These are phyloP conservation scores for Vitis riparia DNA, from an alignment of 164 flowering plant species.

Conservation along the genomic window DNA sequence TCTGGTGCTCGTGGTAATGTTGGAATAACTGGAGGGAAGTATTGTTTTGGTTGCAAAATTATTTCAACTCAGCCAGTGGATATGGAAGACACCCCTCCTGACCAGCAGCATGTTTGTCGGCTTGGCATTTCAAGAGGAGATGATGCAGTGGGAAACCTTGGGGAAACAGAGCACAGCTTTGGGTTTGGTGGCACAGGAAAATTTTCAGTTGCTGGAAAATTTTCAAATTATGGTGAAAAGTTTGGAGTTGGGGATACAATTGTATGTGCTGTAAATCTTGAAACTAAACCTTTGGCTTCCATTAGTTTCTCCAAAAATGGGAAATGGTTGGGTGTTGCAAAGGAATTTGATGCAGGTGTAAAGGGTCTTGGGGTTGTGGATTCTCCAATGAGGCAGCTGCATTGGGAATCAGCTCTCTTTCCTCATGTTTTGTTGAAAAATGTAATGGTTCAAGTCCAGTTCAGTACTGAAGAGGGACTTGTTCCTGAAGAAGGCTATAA, in stretches of 20 bases:
- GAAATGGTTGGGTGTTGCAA: slow-evolving; percentile 56
- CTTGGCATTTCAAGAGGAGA: slow-evolving; percentile 66
- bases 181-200: slow-evolving; percentile 67
- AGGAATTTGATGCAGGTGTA: slow-evolving; percentile 44
- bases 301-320: slow-evolving; percentile 63
- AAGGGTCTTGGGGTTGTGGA: slow-evolving; percentile 43
- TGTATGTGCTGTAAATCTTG: slow-evolving; percentile 57
- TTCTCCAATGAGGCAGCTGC: slow-evolving; percentile 22
- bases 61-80: slow-evolving; percentile 49
- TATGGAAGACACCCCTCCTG: slow-evolving; percentile 60
- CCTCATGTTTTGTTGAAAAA: slow-evolving; percentile 69
- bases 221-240: slow-evolving; percentile 49
- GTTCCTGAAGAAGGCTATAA: slow-evolving; percentile 57
- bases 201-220: slow-evolving; percentile 47
- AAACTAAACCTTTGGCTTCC: slow-evolving; percentile 42
- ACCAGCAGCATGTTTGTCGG: slow-evolving; percentile 54
- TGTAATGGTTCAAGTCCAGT: slow-evolving; percentile 61
- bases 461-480: slow-evolving; percentile 55
- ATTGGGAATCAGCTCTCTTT: slow-evolving; percentile 52
- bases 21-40: slow-evolving; percentile 63
- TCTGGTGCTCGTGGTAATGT: slow-evolving; percentile 64
- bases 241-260: slow-evolving; percentile 65
- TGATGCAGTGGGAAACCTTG: slow-evolving; percentile 46
- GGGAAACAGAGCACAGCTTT: slow-evolving; percentile 53
- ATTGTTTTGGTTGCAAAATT: slow-evolving; percentile 62